Base-by-base conservation (phyloP, 495 filamentous ascomycete species). In the Neurospora sublineolata region DNA sequence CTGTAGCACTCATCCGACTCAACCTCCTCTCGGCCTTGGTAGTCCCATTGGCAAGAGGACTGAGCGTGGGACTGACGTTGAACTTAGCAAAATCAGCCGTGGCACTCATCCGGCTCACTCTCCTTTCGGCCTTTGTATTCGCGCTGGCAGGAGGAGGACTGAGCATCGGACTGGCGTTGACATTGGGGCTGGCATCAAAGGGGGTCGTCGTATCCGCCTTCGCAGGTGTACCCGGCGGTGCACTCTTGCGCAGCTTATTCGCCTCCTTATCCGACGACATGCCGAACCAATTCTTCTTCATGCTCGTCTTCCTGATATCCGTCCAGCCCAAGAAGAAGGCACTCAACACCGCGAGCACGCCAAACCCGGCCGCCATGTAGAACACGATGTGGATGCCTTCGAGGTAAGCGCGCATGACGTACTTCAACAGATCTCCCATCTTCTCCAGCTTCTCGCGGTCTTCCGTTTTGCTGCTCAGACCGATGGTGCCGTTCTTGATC, bases 291-390 rank as follows among this genome's bases (percentile, higher is more conserved):
- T 64, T 33, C 52, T 64, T 64, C 52, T 64, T 64, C 52, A 64
- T 36, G 52, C 27, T 68, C 70, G 60, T 71, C 72, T 76, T 75
- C 14, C 74, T 52, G 5, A 79, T 39, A 68, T 79, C 69, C 8
- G 33, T 67, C 75, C 77, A 77, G 2, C 76, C 76, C 72, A 78
- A 9, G 33, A 71, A 75, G 27, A 78, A 41, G 6, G 75, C 71
- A 4, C 70, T 70, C 27, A 74, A 23, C 5, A 77, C 68, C 0
- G 72, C 72, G 12, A 78, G 10, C 8, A 18, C 74, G 12, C 64
- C 72, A 3, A 75, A 14, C 0, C 37, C 73, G 4, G 70, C 58
- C 16, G 70, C 68, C 52, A 78, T 16, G 42, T 72, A 76, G 27
- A 76, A 79, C 1, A 77, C 74, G 14, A 44, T 68, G n/a, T 41